phyloP scores from a whole-genome alignment of 2,329 filamentous ascomycete species.

The Nigrograna mackinnonii region DNA sequence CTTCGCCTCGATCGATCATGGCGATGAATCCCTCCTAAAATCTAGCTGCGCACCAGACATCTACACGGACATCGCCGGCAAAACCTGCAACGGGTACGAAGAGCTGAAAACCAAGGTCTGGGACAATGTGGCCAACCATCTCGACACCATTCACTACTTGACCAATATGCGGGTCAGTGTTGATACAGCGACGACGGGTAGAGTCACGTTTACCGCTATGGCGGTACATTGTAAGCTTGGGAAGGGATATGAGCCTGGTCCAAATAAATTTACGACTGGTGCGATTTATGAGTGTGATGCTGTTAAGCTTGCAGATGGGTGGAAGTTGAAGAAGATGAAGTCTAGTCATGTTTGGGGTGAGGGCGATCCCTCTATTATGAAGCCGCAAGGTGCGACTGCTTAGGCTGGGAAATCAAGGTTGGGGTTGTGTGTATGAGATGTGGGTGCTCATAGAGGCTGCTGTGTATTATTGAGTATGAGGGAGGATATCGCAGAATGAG shows the following conservation, averaged over 20 bases:
- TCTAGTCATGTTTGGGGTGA: constrained; percentile 1
- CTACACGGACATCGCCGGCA: neutral
- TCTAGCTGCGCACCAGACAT: neutral
- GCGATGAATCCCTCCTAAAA: neutral
- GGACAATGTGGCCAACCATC: neutral
- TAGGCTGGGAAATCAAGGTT: no score
- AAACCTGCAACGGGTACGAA: neutral
- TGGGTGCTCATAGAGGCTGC: no score
- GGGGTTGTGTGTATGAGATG: no score
- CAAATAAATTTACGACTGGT: neutral
- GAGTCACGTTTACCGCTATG: neutral
- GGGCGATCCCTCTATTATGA: neutral
- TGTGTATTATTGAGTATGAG: no score
- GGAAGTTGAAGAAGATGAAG: neutral
- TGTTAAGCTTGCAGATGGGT: neutral
- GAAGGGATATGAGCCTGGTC: neutral
- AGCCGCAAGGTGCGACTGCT: neutral
- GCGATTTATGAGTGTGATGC: neutral
- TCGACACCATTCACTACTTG: constrained; percentile 1
- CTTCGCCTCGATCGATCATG: constrained; percentile 1
- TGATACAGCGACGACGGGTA: neutral
- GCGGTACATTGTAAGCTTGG: neutral
- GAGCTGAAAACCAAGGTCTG: neutral
- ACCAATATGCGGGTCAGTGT: constrained; percentile 1
- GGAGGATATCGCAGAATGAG: no score